These are phyloP conservation scores for Pleurozium schreberi DNA, from an alignment of 225 moss, liverwort and hornwort species.

Conservation along the genomic window DNA sequence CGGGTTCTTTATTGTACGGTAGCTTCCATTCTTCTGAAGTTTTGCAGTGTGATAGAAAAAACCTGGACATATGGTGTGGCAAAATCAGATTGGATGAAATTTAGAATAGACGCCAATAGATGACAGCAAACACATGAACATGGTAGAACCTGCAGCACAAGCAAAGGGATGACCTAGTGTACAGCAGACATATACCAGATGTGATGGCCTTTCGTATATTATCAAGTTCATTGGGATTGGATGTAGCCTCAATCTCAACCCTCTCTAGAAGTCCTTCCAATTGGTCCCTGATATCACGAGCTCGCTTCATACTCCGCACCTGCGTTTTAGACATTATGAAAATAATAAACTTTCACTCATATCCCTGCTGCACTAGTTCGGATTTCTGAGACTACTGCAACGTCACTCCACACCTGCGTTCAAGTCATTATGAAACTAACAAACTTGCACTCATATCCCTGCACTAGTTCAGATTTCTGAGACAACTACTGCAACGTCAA, in stretches of 20 bases:
- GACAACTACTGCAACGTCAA: background rate
- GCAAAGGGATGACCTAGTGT: background rate
- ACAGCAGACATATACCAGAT: conserved; percentile 34
- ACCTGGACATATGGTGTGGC: conserved; percentile 4
- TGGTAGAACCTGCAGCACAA: background rate
- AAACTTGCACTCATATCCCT: background rate
- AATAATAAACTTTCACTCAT: background rate
- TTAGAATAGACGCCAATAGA: background rate
- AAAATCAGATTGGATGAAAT: background rate
- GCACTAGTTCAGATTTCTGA: background rate
- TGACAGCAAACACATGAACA: background rate
- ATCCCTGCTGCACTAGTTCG: background rate
- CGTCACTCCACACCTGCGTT: conserved; percentile 47
- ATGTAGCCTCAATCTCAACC: conserved; percentile 72
- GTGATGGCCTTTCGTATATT: conserved; percentile 80
- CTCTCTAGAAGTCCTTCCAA: conserved; percentile 87
- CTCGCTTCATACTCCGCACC: conserved; percentile 96
- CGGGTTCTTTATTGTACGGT: conserved; percentile 82
- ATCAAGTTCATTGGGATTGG: conserved; percentile 70
- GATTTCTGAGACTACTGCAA: background rate
- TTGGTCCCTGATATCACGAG: conserved; percentile 91
- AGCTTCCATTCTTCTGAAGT: conserved; percentile 83
- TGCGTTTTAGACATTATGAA: background rate
- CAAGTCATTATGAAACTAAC: background rate
- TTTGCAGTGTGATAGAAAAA: conserved; percentile 95